Evolutionary conservation across 2,329 filamentous ascomycete genomes (phyloP), one percentile per base, ranked within the genome.

Genomic region (Ciborinia camelliae): DNA sequence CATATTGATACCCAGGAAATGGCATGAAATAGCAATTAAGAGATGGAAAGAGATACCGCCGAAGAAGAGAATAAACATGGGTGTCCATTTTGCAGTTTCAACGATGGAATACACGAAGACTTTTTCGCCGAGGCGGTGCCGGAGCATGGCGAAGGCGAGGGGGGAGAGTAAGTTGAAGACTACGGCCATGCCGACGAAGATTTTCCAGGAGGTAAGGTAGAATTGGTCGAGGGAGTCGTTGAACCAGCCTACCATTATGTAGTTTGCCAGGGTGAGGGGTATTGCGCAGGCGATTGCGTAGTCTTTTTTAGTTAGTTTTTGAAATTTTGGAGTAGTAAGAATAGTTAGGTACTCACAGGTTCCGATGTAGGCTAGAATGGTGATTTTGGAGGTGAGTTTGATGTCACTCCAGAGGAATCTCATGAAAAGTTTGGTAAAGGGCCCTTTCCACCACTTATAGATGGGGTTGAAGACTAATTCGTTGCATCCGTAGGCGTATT

Each of bases 231-330:
- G 79, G 61, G 85, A 79, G 41, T 87, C 87, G 71, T 88, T 86
- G 77, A 84, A 89, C 85, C 87, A 90, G 45, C 89, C 89, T 60
- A 90, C 81, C 47, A 90, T 76, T 75, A 91, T 85, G 76, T 91
- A 92, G 76, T 91, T 92, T 65, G 84, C 76, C 1, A 87, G 72
- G 0, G 88, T 89, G 57, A 91, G 79, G n/a, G 87, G 77, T 79
- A 88, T 86, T 3, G 87, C 84, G 0, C 84, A 84, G 4, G 84
- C 89, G 65, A 92, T 85, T 28, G 89, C 89, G 6, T 88, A 89
- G 52, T 77, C 63, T 65, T 18, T 26, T 39, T 2, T 4, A 1
- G 10, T 58, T 41, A 59, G 53, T 32, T 3, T 5, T 9, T 15
- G 32, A 30, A 8, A 32, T 18, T 12, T 26, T 37, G 10, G 6